Conservation (phyloP, 495 filamentous ascomycete genomes). For the Neurospora sp. region DNA sequence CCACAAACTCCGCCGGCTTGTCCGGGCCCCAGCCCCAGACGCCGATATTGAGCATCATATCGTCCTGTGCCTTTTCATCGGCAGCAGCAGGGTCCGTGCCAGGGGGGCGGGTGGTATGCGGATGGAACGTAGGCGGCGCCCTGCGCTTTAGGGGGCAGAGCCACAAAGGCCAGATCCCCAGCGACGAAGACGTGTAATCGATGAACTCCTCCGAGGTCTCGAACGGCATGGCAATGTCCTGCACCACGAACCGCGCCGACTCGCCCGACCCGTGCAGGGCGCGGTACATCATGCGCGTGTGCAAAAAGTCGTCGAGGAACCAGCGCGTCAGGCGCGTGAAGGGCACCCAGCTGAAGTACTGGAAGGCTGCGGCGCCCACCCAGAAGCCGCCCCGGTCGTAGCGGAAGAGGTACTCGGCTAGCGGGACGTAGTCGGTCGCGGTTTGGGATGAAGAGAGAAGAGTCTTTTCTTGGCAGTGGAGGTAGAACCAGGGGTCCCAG, state of each 20-base stretch:
- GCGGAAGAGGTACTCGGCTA: constrained; percentile 41
- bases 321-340: constrained; percentile 46
- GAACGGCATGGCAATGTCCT: constrained; percentile 49
- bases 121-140: constrained; percentile 36
- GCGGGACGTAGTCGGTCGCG: constrained; percentile 31
- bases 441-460: not conserved
- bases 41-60: constrained; percentile 44
- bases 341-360: constrained; percentile 43
- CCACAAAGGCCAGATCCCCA: constrained; percentile 50
- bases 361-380: constrained; percentile 45
- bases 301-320: constrained; percentile 53
- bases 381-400: constrained; percentile 54
- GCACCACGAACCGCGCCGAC: constrained; percentile 42
- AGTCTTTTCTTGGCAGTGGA: constrained; percentile 30
- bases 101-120: constrained; percentile 23
- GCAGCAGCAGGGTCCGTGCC: not conserved
- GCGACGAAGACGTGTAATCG: constrained; percentile 37
- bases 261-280: constrained; percentile 48
- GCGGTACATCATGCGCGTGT: constrained; percentile 55
- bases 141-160: constrained; percentile 44
- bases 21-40: constrained; percentile 44
- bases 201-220: constrained; percentile 40
- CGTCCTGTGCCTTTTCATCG: constrained; percentile 8
- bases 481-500: constrained; percentile 45
- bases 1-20: constrained; percentile 33